phyloP scores from a whole-genome alignment of 2,329 filamentous ascomycete genomes.

The Orbilia brochopaga region DNA sequence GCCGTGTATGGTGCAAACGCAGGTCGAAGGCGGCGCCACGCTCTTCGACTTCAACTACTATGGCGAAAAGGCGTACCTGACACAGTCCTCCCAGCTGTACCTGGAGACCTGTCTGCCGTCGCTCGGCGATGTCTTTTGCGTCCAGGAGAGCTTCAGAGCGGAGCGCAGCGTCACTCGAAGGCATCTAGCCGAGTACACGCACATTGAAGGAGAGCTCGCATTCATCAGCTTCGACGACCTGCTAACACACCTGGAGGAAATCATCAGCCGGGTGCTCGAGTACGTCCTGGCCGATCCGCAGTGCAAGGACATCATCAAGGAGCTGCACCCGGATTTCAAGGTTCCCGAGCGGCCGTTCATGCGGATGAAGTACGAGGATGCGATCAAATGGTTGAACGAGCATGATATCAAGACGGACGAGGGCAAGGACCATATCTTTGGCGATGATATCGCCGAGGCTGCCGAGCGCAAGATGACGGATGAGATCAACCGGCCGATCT shows the following conservation, averaged over 20 bases:
- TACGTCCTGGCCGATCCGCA: slow-evolving; percentile 74
- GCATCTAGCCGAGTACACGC: slow-evolving; percentile 94
- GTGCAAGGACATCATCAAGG: slow-evolving; percentile 75
- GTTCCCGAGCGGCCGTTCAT: slow-evolving; percentile 83
- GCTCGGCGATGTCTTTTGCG: slow-evolving; percentile 94
- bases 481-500: slow-evolving; percentile 91
- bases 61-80: slow-evolving; percentile 87
- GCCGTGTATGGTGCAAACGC: slow-evolving; percentile 89
- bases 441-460: slow-evolving; percentile 97
- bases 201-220: slow-evolving; percentile 94
- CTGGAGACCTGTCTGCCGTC: slow-evolving; percentile 91
- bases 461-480: slow-evolving; percentile 98
- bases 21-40: slow-evolving; percentile 90
- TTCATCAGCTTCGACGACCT: slow-evolving; percentile 93
- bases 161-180: slow-evolving; percentile 94
- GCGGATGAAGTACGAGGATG: slow-evolving; percentile 93
- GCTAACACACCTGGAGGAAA: slow-evolving; percentile 80
- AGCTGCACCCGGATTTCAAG: slow-evolving; percentile 89
- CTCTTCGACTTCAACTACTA: slow-evolving; percentile 92
- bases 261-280: slow-evolving; percentile 86
- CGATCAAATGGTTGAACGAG: slow-evolving; percentile 89
- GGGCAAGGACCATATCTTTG: slow-evolving; percentile 84
- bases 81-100: slow-evolving; percentile 96
- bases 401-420: slow-evolving; percentile 94
- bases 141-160: slow-evolving; percentile 97